A percentile compares a stretch with the other conserved stretches of the same genome.
Conservation (phyloP, 2,329 filamentous ascomycete genomes). For the Magnaporthiopsis rhizophila region DNA sequence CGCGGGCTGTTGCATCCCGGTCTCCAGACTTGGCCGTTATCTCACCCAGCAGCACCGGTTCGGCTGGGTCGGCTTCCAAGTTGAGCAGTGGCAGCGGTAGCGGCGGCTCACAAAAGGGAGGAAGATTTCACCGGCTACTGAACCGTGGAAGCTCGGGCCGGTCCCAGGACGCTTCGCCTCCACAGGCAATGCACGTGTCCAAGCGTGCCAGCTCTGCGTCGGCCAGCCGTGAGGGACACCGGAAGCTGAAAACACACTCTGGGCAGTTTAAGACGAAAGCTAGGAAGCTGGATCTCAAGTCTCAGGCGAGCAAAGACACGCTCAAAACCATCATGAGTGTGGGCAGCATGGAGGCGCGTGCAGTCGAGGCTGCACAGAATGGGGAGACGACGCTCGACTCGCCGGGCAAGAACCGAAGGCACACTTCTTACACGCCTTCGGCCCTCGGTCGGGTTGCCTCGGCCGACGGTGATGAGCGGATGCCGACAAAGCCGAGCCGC, state of each 20-base stretch:
- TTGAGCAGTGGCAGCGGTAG: conserved; percentile 26
- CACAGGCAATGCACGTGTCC: conserved; percentile 24
- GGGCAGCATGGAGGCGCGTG: conserved; percentile 30
- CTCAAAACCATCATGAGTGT: conserved; percentile 43
- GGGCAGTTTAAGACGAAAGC: conserved; percentile 25
- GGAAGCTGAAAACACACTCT: conserved; percentile 26
- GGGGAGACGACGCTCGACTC: not conserved
- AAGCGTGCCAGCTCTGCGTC: conserved; percentile 18
- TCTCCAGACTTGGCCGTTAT: conserved; percentile 18
- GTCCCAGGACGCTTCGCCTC: conserved; percentile 21
- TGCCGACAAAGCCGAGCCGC: not conserved
- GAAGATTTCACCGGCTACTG: conserved; percentile 32
- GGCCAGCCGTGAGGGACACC: too few species aligned
- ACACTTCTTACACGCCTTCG: conserved; percentile 16
- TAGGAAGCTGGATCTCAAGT: conserved; percentile 28
- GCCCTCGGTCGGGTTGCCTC: conserved; percentile 14
- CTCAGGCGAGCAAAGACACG: conserved; percentile 37
- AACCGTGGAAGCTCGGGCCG: conserved; percentile 24
- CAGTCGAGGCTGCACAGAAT: conserved; percentile 11
- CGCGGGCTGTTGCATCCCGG: conserved; percentile 9
- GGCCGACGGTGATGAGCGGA: not conserved
- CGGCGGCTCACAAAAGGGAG: conserved; percentile 21
- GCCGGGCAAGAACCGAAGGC: conserved; percentile 15
- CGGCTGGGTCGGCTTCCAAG: conserved; percentile 21
- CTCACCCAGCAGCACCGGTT: conserved; percentile 20